Conservation (phyloP, 179 eudicot species). For the Amaranthus tricolor region DNA sequence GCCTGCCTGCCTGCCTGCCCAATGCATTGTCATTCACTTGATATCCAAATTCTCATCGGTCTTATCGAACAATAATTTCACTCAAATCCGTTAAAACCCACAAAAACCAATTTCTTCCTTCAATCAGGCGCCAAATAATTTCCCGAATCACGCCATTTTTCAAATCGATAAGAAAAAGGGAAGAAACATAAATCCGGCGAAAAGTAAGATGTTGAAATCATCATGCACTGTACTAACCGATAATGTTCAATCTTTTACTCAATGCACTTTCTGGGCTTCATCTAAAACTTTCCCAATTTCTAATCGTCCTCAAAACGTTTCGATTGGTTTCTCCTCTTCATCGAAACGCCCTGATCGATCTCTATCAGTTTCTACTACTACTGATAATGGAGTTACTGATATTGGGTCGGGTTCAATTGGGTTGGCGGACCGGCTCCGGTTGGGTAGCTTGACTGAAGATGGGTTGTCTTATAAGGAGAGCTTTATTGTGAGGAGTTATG, state of each 20-base stretch:
- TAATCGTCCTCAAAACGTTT: conserved; percentile 24
- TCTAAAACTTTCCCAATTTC: conserved; percentile 9
- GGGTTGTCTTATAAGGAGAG: conserved; percentile 81
- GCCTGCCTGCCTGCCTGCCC: too few relatives aligned
- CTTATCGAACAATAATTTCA: too few relatives aligned
- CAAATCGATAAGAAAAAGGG: neutral
- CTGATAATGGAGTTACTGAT: conserved; percentile 4
- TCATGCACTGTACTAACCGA: conserved; percentile 27
- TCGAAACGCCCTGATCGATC: conserved; percentile 25
- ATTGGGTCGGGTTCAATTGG: conserved; percentile 18
- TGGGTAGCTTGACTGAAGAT: conserved; percentile 72
- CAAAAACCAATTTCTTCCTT: too few relatives aligned
- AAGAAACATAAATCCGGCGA: neutral
- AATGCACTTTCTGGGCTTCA: conserved; percentile 34
- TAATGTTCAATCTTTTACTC: conserved; percentile 35
- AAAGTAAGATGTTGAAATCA: conserved; percentile 31
- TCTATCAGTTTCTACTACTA: conserved; percentile 23
- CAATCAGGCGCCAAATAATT: too few relatives aligned
- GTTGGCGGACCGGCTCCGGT: conserved; percentile 57
- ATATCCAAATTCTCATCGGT: too few relatives aligned
- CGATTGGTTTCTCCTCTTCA: conserved; percentile 13
- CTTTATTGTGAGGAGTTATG: conserved; percentile 81
- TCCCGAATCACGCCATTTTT: neutral
- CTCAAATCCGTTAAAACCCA: too few relatives aligned
- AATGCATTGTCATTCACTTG: too few relatives aligned